Evolutionary conservation across 345 rosid species (phyloP), one percentile per base, ranked within the genome.

Genomic region (Aquilaria yunnanensis): DNA sequence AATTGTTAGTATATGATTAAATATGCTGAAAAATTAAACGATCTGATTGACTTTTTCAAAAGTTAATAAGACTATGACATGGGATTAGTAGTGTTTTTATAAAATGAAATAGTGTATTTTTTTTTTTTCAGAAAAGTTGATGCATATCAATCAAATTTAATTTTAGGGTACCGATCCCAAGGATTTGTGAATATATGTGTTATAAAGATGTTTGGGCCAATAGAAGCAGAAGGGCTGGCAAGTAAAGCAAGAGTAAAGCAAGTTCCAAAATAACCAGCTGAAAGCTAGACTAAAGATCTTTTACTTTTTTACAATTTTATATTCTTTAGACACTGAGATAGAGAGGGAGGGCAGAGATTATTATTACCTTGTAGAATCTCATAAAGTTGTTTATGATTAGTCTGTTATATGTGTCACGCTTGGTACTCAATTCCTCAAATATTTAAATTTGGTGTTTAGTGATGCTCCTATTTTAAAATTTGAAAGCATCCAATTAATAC

Each of bases 311-410:
- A 58, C 55, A 54, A 43, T 14, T 49, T 51, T 60, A 45, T 64
- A 50, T 68, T 62, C 64, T 57, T 63, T 59, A 53, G 53, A 37
- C 33, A 57, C n/a, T 51, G 54, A 63, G 58, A 52, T 51, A 53
- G 33, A 59, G 33, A 58, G 50, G 14, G 57, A 52, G 3, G 9
- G n/a, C 5, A 61, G 30, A 33, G 16, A 51, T 34, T 49, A 57
- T 67, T 58, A 59, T 58, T 67, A 67, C 64, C 51, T 14, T 53
- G 61, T 34, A 61, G 71, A 68, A 68, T 68, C 71, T 60, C 56
- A 69, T 51, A 69, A 52, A 57, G 65, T 55, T 50, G 7, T 68
- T 68, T 66, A 68, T 68, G 60, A 68, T 68, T 59, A 60, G 50
- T 60, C 14, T 58, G 61, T 67, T 55, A 43, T 62, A 34, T 46